These are phyloP conservation scores for Tetradesmus lagerheimii DNA, from an alignment of 139 green algal genomes.

Conservation along the genomic window DNA sequence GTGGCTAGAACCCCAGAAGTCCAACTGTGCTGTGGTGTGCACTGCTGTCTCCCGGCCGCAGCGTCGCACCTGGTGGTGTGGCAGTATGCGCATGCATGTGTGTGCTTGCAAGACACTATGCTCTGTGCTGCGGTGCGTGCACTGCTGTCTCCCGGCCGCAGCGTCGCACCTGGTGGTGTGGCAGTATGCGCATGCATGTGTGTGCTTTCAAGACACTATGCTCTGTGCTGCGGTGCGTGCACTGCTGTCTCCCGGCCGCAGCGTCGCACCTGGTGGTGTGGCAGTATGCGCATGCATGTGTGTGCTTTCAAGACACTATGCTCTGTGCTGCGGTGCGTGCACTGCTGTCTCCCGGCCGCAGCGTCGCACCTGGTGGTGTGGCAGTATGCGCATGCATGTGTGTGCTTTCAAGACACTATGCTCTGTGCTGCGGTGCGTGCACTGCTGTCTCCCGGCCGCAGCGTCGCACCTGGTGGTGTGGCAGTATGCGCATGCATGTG, in stretches of 20 bases:
- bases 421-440: too few relatives aligned
- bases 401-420: too few relatives aligned
- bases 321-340: neutral
- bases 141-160: neutral
- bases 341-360: neutral
- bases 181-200: constrained; percentile 85
- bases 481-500: too few relatives aligned
- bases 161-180: constrained; percentile 80
- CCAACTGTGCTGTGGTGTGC: neutral
- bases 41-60: neutral
- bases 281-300: constrained; percentile 85
- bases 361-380: constrained; percentile 80
- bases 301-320: too few relatives aligned
- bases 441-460: too few relatives aligned
- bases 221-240: neutral
- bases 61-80: constrained; percentile 80
- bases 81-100: constrained; percentile 85
- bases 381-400: constrained; percentile 96
- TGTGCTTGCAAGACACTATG: too few relatives aligned
- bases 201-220: too few relatives aligned
- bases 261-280: constrained; percentile 80
- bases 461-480: too few relatives aligned
- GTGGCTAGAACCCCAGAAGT: too few relatives aligned
- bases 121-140: neutral
- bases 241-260: neutral